Evolutionary conservation across 345 rosid genomes (phyloP), one percentile per base, ranked within the genome.

Genomic region (Barbarea vulgaris): DNA sequence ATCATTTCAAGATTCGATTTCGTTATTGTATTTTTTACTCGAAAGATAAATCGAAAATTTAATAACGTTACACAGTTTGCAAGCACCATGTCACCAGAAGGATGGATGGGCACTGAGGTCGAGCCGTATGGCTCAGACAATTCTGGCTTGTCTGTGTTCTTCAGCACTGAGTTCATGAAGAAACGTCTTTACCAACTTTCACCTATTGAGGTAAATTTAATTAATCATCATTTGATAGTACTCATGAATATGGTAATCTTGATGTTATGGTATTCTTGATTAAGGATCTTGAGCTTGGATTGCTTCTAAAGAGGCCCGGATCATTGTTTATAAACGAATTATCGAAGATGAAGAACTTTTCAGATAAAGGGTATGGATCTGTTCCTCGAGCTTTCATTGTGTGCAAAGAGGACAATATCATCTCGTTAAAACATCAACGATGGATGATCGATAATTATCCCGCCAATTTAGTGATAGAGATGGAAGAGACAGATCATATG

Each of bases 401-500:
- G 2, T 76, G 83, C 28, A 58, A 80, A 11, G 75, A 81, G 19
- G 90, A 87, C 68, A 31, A 63, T 13, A 11, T 6, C 5, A 4
- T 83, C 14, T 25, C 17, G 7, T 17, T 56, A 41, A 82, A 79
- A 12, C 6, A 33, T 11, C 87, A 85, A 46, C 11, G 21, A 2
- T 82, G 83, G 84, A 79, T 80, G 81, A 75, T 83, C 4, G 57
- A 74, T 34, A 75, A 76, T 18, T 60, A 53, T 74, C 76, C 70
- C 3, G 42, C 42, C 2, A 17, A 76, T 36, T 47, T 83, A 30
- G 86, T 78, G 73, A 51, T 33, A 11, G 79, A 66, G 59, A 83
- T 87, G 56, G 55, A 47, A 1, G 77, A 79, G 34, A 72, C 86
- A 0, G 85, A 81, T 73, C 90, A 83, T 56, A 83, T 83, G 90